These are phyloP conservation scores for Trypanosoma rangeli DNA, from an alignment of 208 protist genomes.

Conservation along the genomic window DNA sequence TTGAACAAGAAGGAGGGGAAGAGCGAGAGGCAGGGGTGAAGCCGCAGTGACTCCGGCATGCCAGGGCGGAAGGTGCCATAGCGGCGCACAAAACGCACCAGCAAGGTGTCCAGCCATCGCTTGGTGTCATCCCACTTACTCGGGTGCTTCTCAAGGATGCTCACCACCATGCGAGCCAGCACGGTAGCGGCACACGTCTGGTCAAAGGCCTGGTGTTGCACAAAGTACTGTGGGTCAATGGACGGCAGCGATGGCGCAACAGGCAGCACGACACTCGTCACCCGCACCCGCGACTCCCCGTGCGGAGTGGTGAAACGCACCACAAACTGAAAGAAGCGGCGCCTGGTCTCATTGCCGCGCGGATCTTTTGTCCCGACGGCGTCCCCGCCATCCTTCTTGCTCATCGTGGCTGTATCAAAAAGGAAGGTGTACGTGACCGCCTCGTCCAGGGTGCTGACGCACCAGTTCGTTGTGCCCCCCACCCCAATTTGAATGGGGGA, in stretches of 20 bases:
- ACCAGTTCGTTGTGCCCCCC: conserved; percentile 62
- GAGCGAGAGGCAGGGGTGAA: conserved; percentile 92
- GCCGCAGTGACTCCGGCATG: conserved; percentile 83
- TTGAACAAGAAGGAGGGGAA: conserved; percentile 99
- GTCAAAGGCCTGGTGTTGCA: conserved; percentile 88
- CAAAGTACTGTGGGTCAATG: conserved; percentile 51
- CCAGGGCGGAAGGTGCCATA: conserved; percentile 92
- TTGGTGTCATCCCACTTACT: conserved; percentile 92
- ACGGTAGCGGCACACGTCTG: conserved; percentile 91
- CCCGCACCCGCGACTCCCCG: conserved; percentile 82
- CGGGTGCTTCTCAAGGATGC: conserved; percentile 64
- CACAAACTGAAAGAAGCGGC: conserved; percentile 93
- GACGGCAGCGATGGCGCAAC: conserved; percentile 39
- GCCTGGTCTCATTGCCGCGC: conserved; percentile 20
- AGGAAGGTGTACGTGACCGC: conserved; percentile 56
- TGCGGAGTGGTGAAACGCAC: conserved; percentile 91
- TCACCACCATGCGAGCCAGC: conserved; percentile 75
- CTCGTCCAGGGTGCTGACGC: conserved; percentile 63
- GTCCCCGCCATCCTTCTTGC: conserved; percentile 16
- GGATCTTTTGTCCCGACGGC: neutral
- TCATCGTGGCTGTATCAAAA: conserved; percentile 80
- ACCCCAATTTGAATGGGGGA: conserved; percentile 69
- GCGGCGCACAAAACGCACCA: conserved; percentile 96
- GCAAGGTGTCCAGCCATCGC: conserved; percentile 97
- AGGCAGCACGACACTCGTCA: conserved; percentile 83